A percentile compares a stretch with the other conserved stretches of the same genome.
Conservation (phyloP, 495 filamentous ascomycete species). For the Talaromyces thailandensis region DNA sequence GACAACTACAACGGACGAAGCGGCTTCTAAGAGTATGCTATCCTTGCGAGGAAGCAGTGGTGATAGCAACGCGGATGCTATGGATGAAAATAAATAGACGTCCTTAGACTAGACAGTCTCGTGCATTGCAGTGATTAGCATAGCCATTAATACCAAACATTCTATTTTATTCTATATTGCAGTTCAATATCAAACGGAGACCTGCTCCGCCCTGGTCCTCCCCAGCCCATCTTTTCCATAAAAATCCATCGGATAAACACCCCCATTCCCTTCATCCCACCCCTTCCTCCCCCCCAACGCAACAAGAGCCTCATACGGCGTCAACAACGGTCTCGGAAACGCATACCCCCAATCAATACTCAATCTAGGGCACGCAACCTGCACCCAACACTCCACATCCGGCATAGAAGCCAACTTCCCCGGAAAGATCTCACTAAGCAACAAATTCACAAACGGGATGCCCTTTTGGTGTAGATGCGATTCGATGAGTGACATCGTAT, state of each 20-base stretch:
- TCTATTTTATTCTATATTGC: neutral
- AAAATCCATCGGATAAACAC: conserved; percentile 96
- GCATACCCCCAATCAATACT: conserved; percentile 99
- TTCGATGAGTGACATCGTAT: conserved; percentile 84
- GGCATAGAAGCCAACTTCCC: conserved; percentile 86
- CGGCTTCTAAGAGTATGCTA: conserved; percentile 29
- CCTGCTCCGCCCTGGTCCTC: conserved; percentile 52
- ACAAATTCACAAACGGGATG: conserved; percentile 70
- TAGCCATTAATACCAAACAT: neutral
- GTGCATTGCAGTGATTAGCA: neutral
- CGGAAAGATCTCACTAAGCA: conserved; percentile 91
- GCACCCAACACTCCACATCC: conserved; percentile 95
- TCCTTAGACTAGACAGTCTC: neutral
- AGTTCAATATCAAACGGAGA: conserved; percentile 9
- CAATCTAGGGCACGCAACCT: conserved; percentile 87
- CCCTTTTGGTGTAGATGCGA: conserved; percentile 54
- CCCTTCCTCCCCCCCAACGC: conserved; percentile 68
- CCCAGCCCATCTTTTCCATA: conserved; percentile 90
- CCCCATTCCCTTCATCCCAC: conserved; percentile 59
- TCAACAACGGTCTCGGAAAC: conserved; percentile 78
- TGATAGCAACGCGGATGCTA: conserved; percentile 32
- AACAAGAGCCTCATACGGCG: conserved; percentile 90
- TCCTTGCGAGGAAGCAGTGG: conserved; percentile 34
- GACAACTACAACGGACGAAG: conserved; percentile 27
- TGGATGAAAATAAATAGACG: conserved; percentile 16